Conservation (phyloP, 768 basidiomycete species). For the Tricholoma sp. region DNA sequence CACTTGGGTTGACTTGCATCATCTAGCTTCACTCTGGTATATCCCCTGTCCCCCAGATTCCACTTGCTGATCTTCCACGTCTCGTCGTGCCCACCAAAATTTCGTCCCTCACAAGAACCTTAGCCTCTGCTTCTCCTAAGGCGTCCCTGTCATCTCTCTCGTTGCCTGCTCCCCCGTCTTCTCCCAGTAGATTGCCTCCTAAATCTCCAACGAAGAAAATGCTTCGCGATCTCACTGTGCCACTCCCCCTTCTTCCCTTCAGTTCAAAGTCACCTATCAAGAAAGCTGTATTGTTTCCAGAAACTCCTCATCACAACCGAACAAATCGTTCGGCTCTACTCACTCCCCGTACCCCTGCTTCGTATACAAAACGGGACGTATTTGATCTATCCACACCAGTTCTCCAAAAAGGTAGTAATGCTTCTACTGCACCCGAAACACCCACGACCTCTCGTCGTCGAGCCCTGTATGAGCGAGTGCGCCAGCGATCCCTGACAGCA, state of each 20-base stretch:
- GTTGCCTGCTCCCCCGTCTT: slow-evolving; percentile 33
- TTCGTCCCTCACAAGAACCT: slow-evolving; percentile 62
- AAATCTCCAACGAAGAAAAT: slow-evolving; percentile 23
- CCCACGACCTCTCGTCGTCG: slow-evolving; percentile 72
- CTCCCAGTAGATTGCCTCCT: slow-evolving; percentile 31
- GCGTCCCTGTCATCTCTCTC: slow-evolving; percentile 39
- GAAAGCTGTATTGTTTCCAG: slow-evolving; percentile 48
- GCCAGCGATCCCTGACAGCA: slow-evolving; percentile 61
- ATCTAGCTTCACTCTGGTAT: slow-evolving; percentile 46
- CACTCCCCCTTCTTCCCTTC: slow-evolving; percentile 44
- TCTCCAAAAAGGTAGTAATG: slow-evolving; percentile 52
- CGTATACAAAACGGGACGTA: slow-evolving; percentile 26
- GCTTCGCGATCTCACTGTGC: slow-evolving; percentile 33
- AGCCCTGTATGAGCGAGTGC: slow-evolving; percentile 77
- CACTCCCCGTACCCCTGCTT: slow-evolving; percentile 44
- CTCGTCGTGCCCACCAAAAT: slow-evolving; percentile 49
- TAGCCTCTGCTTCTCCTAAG: slow-evolving; percentile 74
- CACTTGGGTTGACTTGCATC: background rate
- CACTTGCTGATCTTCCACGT: slow-evolving; percentile 60
- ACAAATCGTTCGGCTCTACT: slow-evolving; percentile 34
- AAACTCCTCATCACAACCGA: slow-evolving; percentile 52
- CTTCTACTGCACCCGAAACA: slow-evolving; percentile 56
- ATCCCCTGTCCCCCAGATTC: slow-evolving; percentile 48
- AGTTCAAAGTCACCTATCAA: slow-evolving; percentile 40
- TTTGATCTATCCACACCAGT: slow-evolving; percentile 62